These are phyloP conservation scores for Fraxinus ornus DNA, from an alignment of 305 asterid species.

Conservation along the genomic window DNA sequence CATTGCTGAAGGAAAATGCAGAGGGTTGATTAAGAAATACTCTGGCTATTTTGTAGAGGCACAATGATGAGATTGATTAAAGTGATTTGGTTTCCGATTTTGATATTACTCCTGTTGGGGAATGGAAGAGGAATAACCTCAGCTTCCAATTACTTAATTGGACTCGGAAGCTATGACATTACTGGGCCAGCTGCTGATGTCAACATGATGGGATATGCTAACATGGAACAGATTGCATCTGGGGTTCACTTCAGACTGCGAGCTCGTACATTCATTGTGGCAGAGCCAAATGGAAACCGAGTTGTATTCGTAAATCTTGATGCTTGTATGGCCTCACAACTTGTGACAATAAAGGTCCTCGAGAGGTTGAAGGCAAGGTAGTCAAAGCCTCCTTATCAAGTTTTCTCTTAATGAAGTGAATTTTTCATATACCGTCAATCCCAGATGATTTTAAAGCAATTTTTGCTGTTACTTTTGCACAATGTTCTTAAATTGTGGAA, in stretches of 20 bases:
- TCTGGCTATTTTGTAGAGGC: conserved; percentile 19
- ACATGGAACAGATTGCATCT: conserved; percentile 67
- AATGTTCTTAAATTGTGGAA: conserved; percentile 3
- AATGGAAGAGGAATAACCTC: conserved; percentile 43
- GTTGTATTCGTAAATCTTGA: conserved; percentile 85
- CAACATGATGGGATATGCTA: conserved; percentile 99
- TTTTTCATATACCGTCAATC: not conserved
- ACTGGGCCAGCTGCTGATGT: conserved; percentile 99
- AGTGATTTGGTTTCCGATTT: conserved; percentile 46
- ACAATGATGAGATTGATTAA: conserved; percentile 35
- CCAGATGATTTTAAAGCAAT: conserved; percentile 11
- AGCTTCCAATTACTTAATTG: conserved; percentile 69
- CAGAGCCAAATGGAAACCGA: conserved; percentile 72
- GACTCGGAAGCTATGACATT: conserved; percentile 92
- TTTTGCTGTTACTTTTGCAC: conserved; percentile 14
- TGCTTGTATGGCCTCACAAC: conserved; percentile 98
- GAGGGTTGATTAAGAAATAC: conserved; percentile 23
- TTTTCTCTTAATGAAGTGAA: not conserved
- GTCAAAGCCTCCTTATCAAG: conserved; percentile 6
- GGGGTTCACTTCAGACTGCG: conserved; percentile 95
- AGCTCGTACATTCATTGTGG: conserved; percentile 83
- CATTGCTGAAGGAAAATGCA: conserved; percentile 26
- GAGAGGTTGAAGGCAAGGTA: conserved; percentile 93
- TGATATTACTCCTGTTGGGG: conserved; percentile 43
- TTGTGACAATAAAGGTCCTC: conserved; percentile 82